Evolutionary conservation across 2,329 filamentous ascomycete species (phyloP).

Genomic region (Scedosporium boydii): DNA sequence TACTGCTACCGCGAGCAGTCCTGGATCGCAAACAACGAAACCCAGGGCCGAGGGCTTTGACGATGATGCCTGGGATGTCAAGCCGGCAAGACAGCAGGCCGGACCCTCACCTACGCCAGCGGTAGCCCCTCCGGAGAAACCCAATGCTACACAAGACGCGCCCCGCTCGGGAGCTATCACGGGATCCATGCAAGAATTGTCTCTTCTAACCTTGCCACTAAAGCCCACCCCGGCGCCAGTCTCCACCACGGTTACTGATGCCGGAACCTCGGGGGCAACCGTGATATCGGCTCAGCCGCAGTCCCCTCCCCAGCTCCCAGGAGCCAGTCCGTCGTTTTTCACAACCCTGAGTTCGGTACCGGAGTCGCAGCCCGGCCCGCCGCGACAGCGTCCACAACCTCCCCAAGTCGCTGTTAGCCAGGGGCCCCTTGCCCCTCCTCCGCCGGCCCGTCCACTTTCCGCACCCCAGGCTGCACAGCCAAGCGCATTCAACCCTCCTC

Average conservation of each 20-base stretch:
- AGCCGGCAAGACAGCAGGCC: slow-evolving; percentile 40
- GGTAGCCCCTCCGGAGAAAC: slow-evolving; percentile 38
- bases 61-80: slow-evolving; percentile 90
- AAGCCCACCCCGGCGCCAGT: slow-evolving; percentile 33
- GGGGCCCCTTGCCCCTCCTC: slow-evolving; percentile 61
- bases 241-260: slow-evolving; percentile 2
- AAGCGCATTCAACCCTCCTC: slow-evolving; percentile 62
- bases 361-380: slow-evolving; percentile 13
- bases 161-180: slow-evolving; percentile 24
- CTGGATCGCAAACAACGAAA: slow-evolving; percentile 18
- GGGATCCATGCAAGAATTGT: slow-evolving; percentile 56
- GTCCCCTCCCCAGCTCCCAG: slow-evolving; percentile 33
- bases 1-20: slow-evolving; percentile 15
- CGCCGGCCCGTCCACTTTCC: slow-evolving; percentile 72
- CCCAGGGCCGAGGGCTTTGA: slow-evolving; percentile 59
- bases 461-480: slow-evolving; percentile 75
- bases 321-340: slow-evolving; percentile 52
- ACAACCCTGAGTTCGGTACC: slow-evolving; percentile 17
- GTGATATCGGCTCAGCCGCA: slow-evolving; percentile 13
- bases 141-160: slow-evolving; percentile 25
- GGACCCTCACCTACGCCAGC: neutral
- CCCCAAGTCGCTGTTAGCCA: slow-evolving; percentile 53
- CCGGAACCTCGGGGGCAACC: slow-evolving; percentile 7
- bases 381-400: slow-evolving; percentile 60
- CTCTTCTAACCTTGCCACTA: slow-evolving; percentile 41